phyloP scores from a whole-genome alignment of 2,329 filamentous ascomycete genomes.

The Curvularia lunata region DNA sequence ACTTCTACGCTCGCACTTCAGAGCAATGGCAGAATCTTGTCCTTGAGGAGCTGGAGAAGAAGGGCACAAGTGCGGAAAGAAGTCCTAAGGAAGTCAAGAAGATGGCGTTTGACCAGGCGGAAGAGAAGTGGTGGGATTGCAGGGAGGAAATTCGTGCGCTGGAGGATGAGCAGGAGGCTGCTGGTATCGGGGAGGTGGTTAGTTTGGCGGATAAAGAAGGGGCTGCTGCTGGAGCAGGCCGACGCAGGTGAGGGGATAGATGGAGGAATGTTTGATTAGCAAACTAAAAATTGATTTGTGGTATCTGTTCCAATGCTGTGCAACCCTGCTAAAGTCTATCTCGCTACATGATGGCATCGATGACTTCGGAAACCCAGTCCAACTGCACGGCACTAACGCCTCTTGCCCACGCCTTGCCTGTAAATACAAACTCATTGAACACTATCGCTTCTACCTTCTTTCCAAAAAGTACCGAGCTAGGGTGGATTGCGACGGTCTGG shows the following conservation, averaged over 20 bases:
- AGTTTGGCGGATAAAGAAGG: conserved; percentile 75
- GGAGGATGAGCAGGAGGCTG: conserved; percentile 95
- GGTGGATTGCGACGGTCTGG: conserved; percentile 68
- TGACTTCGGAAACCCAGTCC: conserved; percentile 65
- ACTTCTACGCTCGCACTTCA: conserved; percentile 89
- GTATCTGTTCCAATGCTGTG: not conserved
- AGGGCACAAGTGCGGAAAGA: conserved; percentile 64
- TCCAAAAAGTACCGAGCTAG: conserved; percentile 65
- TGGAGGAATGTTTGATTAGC: not conserved
- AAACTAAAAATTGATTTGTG: not conserved
- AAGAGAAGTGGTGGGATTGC: conserved; percentile 99
- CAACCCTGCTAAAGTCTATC: not conserved
- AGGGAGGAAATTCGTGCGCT: conserved; percentile 89
- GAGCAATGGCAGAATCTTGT: conserved; percentile 90
- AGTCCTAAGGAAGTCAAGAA: conserved; percentile 90
- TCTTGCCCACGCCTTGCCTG: conserved; percentile 67
- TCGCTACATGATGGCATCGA: conserved; percentile 40
- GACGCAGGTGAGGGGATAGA: conserved; percentile 35
- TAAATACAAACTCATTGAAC: conserved; percentile 71
- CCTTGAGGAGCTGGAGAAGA: conserved; percentile 73
- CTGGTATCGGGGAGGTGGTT: conserved; percentile 93
- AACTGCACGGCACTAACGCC: conserved; percentile 68
- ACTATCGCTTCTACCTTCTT: conserved; percentile 65
- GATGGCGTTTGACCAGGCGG: conserved; percentile 85
- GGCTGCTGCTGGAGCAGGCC: conserved; percentile 44